phyloP scores from a whole-genome alignment of 2,329 filamentous ascomycete genomes.

The Microsporum audouinii region DNA sequence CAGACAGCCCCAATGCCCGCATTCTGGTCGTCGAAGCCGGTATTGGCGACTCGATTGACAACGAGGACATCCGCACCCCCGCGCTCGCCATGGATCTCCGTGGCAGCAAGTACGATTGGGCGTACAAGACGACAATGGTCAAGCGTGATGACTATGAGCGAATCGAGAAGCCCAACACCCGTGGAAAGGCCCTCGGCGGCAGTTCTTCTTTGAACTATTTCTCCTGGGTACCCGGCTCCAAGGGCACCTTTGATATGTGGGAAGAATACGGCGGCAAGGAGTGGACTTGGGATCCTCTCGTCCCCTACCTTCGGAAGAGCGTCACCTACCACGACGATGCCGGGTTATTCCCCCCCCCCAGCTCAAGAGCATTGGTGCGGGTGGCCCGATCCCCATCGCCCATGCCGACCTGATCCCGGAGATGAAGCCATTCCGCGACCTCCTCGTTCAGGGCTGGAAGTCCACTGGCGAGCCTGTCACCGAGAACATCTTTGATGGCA shows the following conservation, averaged over 20 bases:
- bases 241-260: slow-evolving; percentile 46
- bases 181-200: slow-evolving; percentile 49
- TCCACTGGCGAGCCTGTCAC: slow-evolving; percentile 34
- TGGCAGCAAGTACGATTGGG: slow-evolving; percentile 47
- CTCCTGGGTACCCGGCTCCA: slow-evolving; percentile 50
- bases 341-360: slow-evolving; percentile 34
- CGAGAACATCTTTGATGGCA: slow-evolving; percentile 39
- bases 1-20: slow-evolving; percentile 39
- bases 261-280: slow-evolving; percentile 35
- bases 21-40: slow-evolving; percentile 32
- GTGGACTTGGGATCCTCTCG: slow-evolving; percentile 47
- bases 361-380: slow-evolving; percentile 41
- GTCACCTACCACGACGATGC: slow-evolving; percentile 48
- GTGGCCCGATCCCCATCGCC: slow-evolving; percentile 44
- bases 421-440: slow-evolving; percentile 35
- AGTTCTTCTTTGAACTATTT: slow-evolving; percentile 52
- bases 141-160: slow-evolving; percentile 43
- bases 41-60: slow-evolving; percentile 36
- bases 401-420: slow-evolving; percentile 46
- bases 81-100: slow-evolving; percentile 44
- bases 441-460: slow-evolving; percentile 38
- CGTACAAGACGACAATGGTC: slow-evolving; percentile 52
- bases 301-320: slow-evolving; percentile 45
- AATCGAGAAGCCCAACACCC: slow-evolving; percentile 52
- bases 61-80: slow-evolving; percentile 45